Base-by-base conservation (phyloP, 108 stramenopile genomes). In the Skeletonema tropicum region DNA sequence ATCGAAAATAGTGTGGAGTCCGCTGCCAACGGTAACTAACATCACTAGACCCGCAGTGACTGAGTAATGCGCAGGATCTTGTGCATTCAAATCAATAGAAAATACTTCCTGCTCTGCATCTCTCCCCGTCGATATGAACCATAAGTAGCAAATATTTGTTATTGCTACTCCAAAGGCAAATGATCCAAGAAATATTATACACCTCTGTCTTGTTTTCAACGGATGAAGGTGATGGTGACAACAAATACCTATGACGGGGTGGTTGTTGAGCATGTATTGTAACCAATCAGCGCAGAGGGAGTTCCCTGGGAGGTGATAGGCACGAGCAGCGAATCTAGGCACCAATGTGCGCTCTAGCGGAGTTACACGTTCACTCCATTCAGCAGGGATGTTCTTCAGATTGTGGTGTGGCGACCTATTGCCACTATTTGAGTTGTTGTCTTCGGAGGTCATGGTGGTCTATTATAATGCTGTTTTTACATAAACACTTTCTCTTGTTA, bases 21-120 rank as follows among this genome's bases (percentile, higher is more conserved):
- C 76, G 60, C 89, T 81, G 21, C 93, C 93, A 10, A 89, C 59
- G 29, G 93, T 94, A 83, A 88, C 85, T 25, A 94, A 59, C 3
- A 80, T 15, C 3, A 90, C 39, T 77, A 89, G 81, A 17, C 90
- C 85, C 74, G 58, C 26, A 77, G 82, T 10, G 82, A 57, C 14
- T 69, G 58, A 21, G 84, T 25, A 15, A 64, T 71, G 49, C 8
- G 29, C 63, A 21, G n/a, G 5, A 17, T 35, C 36, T n/a, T 5
- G n/a, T 17, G 60, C 8, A 17, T 61, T 61, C 60, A 36, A n/a
- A 8, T 36, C 60, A 21, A 61, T 35, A 15, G 75, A 41, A 38
- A 68, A 62, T 30, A 52, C 68, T 33, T 76, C 67, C 30, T 62
- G 31, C 10, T 35, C 21, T 13, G 46, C 32, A 49, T 76, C 75